These are phyloP conservation scores for Flaveria bidentis DNA, from an alignment of 129 eudicot genomes.

Conservation along the genomic window DNA sequence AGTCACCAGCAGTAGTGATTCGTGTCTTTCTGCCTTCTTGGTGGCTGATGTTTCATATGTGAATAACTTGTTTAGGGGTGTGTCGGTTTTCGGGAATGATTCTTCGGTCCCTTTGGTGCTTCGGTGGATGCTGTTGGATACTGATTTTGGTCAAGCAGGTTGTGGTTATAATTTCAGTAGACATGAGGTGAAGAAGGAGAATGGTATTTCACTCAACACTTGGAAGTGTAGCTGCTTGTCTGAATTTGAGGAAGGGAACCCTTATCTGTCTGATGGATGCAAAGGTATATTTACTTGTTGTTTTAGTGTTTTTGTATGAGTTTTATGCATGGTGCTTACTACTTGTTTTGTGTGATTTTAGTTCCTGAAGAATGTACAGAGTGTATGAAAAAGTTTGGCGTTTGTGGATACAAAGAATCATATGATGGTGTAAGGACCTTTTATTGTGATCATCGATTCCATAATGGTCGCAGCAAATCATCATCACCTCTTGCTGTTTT, in stretches of 20 bases:
- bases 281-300: constrained; percentile 21
- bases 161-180: constrained; percentile 1
- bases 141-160: not conserved
- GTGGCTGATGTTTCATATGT: constrained; percentile 18
- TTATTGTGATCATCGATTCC: constrained; percentile 17
- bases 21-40: constrained; percentile 33
- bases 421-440: constrained; percentile 21
- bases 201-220: not conserved
- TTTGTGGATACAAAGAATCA: constrained; percentile 20
- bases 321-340: not conserved
- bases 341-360: constrained; percentile 7
- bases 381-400: constrained; percentile 17
- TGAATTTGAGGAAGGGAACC: constrained; percentile 36
- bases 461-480: constrained; percentile 25
- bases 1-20: not conserved
- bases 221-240: constrained; percentile 22
- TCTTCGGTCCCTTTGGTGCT: constrained; percentile 21
- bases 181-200: not conserved
- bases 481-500: constrained; percentile 27
- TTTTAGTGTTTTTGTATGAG: not conserved
- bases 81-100: not conserved
- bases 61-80: not conserved
- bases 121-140: constrained; percentile 25
- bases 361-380: constrained; percentile 34
- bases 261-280: constrained; percentile 35